Conservation (phyloP, 2,329 filamentous ascomycete species). For the Huntiella bhutanensis region DNA sequence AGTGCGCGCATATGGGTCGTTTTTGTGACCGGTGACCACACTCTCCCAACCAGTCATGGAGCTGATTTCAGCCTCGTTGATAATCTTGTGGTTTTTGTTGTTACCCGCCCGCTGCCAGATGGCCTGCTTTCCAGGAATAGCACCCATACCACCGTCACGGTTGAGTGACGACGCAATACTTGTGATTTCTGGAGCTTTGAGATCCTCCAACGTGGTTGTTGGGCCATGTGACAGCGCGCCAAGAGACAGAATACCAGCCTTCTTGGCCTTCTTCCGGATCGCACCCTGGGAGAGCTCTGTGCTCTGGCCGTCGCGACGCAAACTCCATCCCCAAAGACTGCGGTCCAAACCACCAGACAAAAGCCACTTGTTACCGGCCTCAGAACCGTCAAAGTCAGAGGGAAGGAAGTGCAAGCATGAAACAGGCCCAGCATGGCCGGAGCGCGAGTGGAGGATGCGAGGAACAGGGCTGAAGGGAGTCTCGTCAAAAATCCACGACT, state of each 20-base stretch:
- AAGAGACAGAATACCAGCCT: conserved; percentile 50
- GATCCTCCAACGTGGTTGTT: conserved; percentile 46
- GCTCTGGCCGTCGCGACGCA: conserved; percentile 85
- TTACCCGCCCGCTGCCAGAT: conserved; percentile 45
- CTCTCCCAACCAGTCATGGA: conserved; percentile 90
- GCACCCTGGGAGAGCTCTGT: conserved; percentile 83
- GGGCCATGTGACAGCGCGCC: conserved; percentile 38
- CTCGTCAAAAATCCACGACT: conserved; percentile 93
- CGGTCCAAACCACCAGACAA: conserved; percentile 76
- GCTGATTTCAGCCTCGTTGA: conserved; percentile 50
- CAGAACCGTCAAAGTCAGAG: conserved; percentile 72
- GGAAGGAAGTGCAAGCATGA: conserved; percentile 72
- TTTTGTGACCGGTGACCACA: conserved; percentile 77
- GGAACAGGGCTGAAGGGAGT: conserved; percentile 76
- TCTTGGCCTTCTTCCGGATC: conserved; percentile 75
- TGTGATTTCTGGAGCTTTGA: conserved; percentile 84
- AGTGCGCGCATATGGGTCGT: conserved; percentile 68
- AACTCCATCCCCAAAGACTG: conserved; percentile 90
- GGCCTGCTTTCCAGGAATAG: conserved; percentile 55
- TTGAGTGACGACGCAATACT: conserved; percentile 84
- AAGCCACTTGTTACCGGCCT: conserved; percentile 81
- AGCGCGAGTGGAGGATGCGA: conserved; percentile 65
- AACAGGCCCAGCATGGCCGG: conserved; percentile 75
- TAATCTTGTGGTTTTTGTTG: conserved; percentile 37
- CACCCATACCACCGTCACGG: conserved; percentile 82